phyloP scores from a whole-genome alignment of 2,329 filamentous ascomycete genomes.

The Aspergillus sp. region DNA sequence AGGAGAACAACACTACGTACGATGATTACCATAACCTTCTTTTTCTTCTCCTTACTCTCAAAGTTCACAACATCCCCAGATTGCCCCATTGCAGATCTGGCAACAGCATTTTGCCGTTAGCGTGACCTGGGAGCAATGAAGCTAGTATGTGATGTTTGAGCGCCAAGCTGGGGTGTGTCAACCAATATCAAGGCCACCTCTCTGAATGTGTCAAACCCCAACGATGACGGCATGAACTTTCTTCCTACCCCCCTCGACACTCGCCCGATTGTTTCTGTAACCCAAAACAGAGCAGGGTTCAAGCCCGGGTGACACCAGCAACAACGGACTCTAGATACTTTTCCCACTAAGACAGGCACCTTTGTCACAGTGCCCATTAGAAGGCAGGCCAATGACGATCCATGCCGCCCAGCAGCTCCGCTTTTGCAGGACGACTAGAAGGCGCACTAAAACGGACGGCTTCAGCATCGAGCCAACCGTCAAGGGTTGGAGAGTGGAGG shows the following conservation, averaged over 20 bases:
- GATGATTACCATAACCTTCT: neutral
- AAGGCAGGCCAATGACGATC: no score
- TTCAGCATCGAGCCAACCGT: neutral
- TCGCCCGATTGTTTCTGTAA: neutral
- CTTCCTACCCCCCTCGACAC: neutral
- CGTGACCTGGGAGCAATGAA: slow-evolving; percentile 9
- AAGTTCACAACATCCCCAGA: neutral
- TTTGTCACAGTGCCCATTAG: no score
- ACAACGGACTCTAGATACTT: neutral
- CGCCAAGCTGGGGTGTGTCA: slow-evolving; percentile 9
- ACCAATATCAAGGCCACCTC: neutral
- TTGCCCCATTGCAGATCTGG: slow-evolving; percentile 12
- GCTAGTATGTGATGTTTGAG: neutral
- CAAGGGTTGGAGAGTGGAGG: neutral
- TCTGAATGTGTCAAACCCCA: neutral
- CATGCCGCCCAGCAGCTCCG: neutral
- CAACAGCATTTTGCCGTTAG: slow-evolving; percentile 9
- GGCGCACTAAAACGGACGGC: no score
- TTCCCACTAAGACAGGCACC: neutral
- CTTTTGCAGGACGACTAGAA: no score
- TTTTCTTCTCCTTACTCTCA: neutral
- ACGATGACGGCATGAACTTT: neutral
- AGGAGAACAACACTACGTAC: neutral
- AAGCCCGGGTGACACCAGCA: neutral
- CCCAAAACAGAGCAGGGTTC: neutral